phyloP scores from a whole-genome alignment of 768 basidiomycete species.

The Leccinum boreale region DNA sequence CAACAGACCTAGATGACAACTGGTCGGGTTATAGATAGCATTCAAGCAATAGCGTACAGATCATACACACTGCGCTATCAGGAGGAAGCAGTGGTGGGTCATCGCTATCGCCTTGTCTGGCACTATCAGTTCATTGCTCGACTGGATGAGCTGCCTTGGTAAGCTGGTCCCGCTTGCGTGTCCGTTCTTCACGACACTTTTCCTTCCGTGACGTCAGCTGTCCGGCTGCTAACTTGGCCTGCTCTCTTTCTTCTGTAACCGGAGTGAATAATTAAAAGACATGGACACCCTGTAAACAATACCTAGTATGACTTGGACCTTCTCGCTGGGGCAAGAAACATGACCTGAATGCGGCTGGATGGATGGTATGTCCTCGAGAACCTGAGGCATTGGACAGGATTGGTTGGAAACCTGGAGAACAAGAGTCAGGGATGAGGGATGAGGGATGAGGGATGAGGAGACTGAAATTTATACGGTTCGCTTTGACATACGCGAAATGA shows the following conservation, averaged over 20 bases:
- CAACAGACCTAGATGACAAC: not conserved
- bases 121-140: not conserved
- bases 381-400: not conserved
- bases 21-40: not conserved
- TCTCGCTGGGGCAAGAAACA: not conserved
- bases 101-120: not conserved
- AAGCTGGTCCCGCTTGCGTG: not conserved
- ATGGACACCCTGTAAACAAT: not conserved
- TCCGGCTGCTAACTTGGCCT: not conserved
- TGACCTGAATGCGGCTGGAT: not conserved
- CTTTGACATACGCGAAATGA: no score
- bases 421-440: not conserved
- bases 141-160: not conserved
- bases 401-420: not conserved
- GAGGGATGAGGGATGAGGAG: no score
- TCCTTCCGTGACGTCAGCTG: not conserved
- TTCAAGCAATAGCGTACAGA: not conserved
- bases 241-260: not conserved
- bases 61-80: not conserved
- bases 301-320: not conserved
- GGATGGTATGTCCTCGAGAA: not conserved
- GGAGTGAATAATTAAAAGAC: not conserved
- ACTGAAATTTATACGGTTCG: no score
- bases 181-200: not conserved
- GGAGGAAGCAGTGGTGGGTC: not conserved